Percentiles rank a stretch among this genome's conserved stretches.
phyloP scores from a whole-genome alignment of 352 stramenopile species.

The Phytophthora ramorum region DNA sequence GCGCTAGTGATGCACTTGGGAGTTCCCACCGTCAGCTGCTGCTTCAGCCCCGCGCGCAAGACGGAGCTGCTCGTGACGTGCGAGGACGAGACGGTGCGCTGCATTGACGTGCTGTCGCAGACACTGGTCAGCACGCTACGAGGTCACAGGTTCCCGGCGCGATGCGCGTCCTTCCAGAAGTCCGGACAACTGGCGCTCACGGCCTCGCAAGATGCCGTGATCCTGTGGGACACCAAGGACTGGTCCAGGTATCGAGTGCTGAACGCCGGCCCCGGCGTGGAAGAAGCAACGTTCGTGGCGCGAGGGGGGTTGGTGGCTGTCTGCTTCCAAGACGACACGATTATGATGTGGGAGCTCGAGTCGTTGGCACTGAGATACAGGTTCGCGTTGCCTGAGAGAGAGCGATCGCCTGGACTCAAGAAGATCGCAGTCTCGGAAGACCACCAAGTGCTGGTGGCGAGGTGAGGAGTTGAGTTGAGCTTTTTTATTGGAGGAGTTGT shows the following conservation, averaged over 20 bases:
- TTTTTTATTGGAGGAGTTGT: not conserved
- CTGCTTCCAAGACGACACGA: conserved; percentile 84
- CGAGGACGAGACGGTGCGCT: conserved; percentile 82
- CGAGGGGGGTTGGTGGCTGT: conserved; percentile 75
- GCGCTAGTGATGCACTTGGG: conserved; percentile 77
- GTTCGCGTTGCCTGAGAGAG: conserved; percentile 71
- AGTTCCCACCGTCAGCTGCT: conserved; percentile 61
- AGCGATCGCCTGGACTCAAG: conserved; percentile 61
- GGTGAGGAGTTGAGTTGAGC: conserved; percentile 41
- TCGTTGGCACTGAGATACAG: conserved; percentile 74
- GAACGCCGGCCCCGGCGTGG: conserved; percentile 74
- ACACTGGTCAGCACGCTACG: conserved; percentile 80
- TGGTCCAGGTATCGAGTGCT: conserved; percentile 85
- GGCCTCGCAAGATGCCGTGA: conserved; percentile 78
- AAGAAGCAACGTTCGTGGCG: conserved; percentile 67
- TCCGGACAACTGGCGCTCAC: conserved; percentile 79
- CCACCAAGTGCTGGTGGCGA: conserved; percentile 79
- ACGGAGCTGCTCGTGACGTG: conserved; percentile 85
- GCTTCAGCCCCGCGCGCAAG: conserved; percentile 71
- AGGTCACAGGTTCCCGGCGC: conserved; percentile 64
- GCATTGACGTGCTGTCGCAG: conserved; percentile 81
- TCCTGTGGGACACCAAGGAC: conserved; percentile 87
- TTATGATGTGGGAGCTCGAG: conserved; percentile 90
- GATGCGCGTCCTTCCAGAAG: conserved; percentile 72
- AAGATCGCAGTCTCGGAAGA: conserved; percentile 82